phyloP scores from a whole-genome alignment of 352 stramenopile species.

The Phytopythium litorale region DNA sequence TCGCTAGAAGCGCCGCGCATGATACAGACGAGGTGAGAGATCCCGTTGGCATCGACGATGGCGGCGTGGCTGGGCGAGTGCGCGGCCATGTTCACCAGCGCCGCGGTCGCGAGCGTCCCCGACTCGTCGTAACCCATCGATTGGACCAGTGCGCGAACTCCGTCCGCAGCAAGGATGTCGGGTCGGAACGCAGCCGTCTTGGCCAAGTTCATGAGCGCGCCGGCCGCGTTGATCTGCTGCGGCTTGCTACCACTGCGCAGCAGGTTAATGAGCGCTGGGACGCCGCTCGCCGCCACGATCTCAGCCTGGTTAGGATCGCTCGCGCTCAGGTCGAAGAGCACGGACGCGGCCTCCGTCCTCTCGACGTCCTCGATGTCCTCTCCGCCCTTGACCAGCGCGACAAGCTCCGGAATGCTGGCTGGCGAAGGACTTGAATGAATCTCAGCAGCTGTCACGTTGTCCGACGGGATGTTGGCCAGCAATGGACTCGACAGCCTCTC shows the following conservation, averaged over 20 bases:
- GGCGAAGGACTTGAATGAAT: not conserved
- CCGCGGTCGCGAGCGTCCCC: not conserved
- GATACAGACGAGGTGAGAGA: not conserved
- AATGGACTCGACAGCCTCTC: not conserved
- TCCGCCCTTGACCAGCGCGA: not conserved
- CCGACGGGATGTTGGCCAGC: not conserved
- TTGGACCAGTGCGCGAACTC: not conserved
- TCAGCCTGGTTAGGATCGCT: not conserved
- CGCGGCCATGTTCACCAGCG: not conserved
- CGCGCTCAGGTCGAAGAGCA: not conserved
- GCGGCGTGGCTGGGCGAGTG: not conserved
- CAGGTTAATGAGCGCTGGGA: not conserved
- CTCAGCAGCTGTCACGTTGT: not conserved
- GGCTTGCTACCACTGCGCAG: not conserved
- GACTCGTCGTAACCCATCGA: not conserved
- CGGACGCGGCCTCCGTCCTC: not conserved
- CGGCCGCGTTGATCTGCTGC: not conserved
- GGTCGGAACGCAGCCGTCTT: not conserved
- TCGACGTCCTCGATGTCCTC: not conserved
- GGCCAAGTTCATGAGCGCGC: not conserved
- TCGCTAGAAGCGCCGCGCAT: not conserved
- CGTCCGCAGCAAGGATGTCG: not conserved
- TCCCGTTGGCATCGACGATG: not conserved
- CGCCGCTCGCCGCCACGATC: not conserved
- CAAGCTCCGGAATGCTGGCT: not conserved